Evolutionary conservation across 345 rosid genomes (phyloP).

Genomic region (Hibiscus tridactylites): DNA sequence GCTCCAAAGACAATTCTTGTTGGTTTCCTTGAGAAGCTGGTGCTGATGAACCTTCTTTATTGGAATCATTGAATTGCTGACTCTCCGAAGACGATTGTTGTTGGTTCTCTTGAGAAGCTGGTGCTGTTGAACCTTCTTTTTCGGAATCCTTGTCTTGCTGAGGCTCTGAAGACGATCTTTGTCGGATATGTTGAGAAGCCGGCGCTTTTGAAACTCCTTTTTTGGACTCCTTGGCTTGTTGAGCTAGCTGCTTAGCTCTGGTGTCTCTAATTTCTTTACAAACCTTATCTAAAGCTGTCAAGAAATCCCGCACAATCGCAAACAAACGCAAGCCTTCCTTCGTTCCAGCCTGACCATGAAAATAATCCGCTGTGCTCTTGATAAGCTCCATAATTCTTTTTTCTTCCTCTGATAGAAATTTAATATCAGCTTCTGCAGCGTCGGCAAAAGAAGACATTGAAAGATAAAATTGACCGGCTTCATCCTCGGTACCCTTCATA

Average conservation of each 20-base stretch:
- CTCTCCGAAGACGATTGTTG: too few relatives aligned
- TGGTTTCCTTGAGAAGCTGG: constrained; percentile 15
- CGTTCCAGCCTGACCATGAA: constrained; percentile 62
- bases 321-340: constrained; percentile 83
- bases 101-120: too few relatives aligned
- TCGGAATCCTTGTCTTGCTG: too few relatives aligned
- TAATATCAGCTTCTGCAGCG: constrained; percentile 41
- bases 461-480: constrained; percentile 26
- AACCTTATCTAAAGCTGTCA: constrained; percentile 63
- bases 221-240: neutral
- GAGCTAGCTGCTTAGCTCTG: constrained; percentile 14
- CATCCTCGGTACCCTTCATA: constrained; percentile 34
- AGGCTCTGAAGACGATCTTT: too few relatives aligned
- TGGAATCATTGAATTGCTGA: constrained; percentile 16
- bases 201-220: neutral
- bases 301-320: constrained; percentile 66
- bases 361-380: constrained; percentile 72
- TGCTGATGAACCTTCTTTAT: constrained; percentile 21
- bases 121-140: too few relatives aligned
- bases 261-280: constrained; percentile 54
- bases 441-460: constrained; percentile 46
- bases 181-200: too few relatives aligned
- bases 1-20: constrained; percentile 14
- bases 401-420: constrained; percentile 49
- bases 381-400: constrained; percentile 56